Percentiles rank a stretch among this genome's conserved stretches.
phyloP scores from a whole-genome alignment of 495 filamentous ascomycete genomes.

The Penicillium cataractarum region DNA sequence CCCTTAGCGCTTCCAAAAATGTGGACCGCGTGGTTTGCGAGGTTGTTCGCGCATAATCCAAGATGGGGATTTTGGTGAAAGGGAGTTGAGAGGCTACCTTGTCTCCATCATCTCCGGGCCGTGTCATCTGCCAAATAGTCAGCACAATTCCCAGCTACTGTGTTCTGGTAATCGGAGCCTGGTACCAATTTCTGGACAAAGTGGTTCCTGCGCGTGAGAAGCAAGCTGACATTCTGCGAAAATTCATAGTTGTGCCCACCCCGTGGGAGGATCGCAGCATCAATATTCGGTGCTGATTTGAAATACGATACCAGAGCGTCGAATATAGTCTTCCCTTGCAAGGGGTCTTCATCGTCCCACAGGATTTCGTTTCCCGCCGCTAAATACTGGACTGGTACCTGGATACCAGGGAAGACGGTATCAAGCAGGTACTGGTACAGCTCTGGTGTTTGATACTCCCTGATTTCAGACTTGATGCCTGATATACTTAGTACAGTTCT shows the following conservation, averaged over 20 bases:
- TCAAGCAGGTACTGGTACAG: not conserved
- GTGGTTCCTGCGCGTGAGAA: not conserved
- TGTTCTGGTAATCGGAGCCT: not conserved
- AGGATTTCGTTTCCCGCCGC: constrained; percentile 3
- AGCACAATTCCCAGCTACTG: not conserved
- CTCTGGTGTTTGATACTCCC: not conserved
- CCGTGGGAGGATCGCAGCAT: not conserved
- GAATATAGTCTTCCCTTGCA: not conserved
- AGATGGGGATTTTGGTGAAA: constrained; percentile 1
- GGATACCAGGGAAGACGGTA: not conserved
- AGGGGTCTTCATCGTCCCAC: not conserved
- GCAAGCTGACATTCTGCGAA: not conserved
- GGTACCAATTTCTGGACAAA: not conserved
- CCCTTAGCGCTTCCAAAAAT: not conserved
- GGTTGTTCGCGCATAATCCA: constrained; percentile 3
- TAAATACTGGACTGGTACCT: not conserved
- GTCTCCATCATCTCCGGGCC: not conserved
- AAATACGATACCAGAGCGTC: constrained; percentile 1
- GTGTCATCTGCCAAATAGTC: not conserved
- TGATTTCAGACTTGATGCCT: constrained; percentile 4
- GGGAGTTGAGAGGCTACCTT: not conserved
- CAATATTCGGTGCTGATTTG: not conserved
- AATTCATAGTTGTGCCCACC: constrained; percentile 10
- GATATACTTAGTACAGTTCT: not conserved
- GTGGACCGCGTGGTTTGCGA: not conserved